These are phyloP conservation scores for Oxyria digyna DNA, from an alignment of 148 eudicot species.

Conservation along the genomic window DNA sequence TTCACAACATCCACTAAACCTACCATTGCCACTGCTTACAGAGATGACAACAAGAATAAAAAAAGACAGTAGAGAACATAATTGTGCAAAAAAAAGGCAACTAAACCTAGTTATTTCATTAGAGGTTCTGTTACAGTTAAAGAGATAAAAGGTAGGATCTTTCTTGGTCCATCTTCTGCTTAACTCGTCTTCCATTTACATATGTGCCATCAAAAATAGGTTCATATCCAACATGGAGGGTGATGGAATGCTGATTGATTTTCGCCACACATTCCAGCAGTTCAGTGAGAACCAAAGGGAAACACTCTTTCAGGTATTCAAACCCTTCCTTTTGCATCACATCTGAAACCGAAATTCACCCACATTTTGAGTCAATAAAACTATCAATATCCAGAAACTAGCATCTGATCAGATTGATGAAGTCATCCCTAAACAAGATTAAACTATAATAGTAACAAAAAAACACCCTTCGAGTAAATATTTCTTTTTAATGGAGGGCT, in stretches of 20 bases:
- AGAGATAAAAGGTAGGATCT: too few species aligned
- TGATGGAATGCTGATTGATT: conserved; percentile 53
- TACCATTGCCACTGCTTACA: background rate
- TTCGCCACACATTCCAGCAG: conserved; percentile 69
- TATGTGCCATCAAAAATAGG: conserved; percentile 52
- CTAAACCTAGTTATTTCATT: conserved; percentile 10
- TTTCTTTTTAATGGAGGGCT: background rate
- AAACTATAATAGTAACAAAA: background rate
- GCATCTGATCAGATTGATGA: background rate
- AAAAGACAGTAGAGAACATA: background rate
- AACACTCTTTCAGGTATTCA: conserved; percentile 75
- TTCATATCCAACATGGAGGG: conserved; percentile 20
- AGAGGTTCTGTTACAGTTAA: background rate
- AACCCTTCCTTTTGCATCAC: conserved; percentile 98
- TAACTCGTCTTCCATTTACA: conserved; percentile 69
- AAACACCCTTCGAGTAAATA: background rate
- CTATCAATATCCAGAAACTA: conserved; percentile 3
- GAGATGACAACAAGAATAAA: background rate
- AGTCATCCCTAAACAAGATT: background rate
- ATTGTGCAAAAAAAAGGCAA: background rate
- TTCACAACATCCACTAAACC: background rate
- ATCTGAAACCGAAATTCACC: conserved; percentile 31
- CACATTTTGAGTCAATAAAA: background rate
- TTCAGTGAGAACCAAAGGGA: conserved; percentile 65
- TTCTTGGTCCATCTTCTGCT: conserved; percentile 46